phyloP scores from a whole-genome alignment of 768 basidiomycete genomes.

The Tulasnella sp. region DNA sequence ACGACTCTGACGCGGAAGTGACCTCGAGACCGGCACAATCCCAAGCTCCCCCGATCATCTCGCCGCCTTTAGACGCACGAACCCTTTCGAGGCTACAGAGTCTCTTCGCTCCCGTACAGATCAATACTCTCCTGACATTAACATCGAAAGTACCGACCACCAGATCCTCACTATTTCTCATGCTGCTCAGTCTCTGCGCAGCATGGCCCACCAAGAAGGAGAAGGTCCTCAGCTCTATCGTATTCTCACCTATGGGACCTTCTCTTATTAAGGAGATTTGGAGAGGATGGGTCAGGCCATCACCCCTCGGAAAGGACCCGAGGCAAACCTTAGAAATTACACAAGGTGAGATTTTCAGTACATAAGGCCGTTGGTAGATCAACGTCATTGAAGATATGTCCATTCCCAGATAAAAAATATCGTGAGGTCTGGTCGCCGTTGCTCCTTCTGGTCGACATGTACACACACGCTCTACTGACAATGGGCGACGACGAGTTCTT shows the following conservation, averaged over 20 bases:
- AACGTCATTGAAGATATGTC: not conserved
- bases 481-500: constrained; percentile 99
- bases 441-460: constrained; percentile 69
- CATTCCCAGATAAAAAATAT: constrained; percentile 20
- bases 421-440: constrained; percentile 52
- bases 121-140: constrained; percentile 33
- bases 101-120: constrained; percentile 36
- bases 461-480: constrained; percentile 73
- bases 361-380: not conserved
- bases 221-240: constrained; percentile 42
- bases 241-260: constrained; percentile 40
- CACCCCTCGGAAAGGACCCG: constrained; percentile 48
- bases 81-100: constrained; percentile 55
- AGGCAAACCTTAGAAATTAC: not conserved
- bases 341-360: constrained; percentile 28
- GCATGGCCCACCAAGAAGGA: constrained; percentile 54
- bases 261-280: constrained; percentile 65
- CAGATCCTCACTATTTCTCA: constrained; percentile 41
- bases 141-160: constrained; percentile 28
- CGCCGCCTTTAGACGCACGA: constrained; percentile 43
- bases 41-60: constrained; percentile 26
- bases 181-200: constrained; percentile 46
- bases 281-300: constrained; percentile 47
- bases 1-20: constrained; percentile 1
- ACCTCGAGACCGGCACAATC: not conserved